These are phyloP conservation scores for Xylaria sp. DNA, from an alignment of 2,329 filamentous ascomycete species.

Conservation along the genomic window DNA sequence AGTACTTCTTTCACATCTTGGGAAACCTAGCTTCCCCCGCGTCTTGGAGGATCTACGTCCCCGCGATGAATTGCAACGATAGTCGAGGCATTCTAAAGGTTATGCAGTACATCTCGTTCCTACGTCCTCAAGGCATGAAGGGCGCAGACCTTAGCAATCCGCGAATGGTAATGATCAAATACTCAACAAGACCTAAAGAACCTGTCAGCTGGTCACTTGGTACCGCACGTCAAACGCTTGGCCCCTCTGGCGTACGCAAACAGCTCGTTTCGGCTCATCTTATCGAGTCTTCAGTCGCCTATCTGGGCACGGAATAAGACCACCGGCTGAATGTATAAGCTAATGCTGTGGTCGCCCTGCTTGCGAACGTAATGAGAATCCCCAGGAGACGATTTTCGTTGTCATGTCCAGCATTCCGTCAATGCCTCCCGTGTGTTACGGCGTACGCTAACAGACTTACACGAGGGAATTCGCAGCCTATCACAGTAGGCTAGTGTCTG, in stretches of 20 bases:
- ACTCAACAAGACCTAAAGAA: not conserved
- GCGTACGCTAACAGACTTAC: not conserved
- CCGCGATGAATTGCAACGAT: conserved; percentile 26
- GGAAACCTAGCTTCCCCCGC: conserved; percentile 12
- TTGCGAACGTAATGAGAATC: not conserved
- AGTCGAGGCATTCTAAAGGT: conserved; percentile 16
- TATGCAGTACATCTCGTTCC: conserved; percentile 23
- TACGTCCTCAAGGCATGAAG: conserved; percentile 20
- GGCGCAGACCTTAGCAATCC: conserved; percentile 7
- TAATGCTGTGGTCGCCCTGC: conserved; percentile 7
- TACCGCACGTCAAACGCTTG: not conserved
- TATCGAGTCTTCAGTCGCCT: conserved; percentile 6
- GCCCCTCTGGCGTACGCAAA: conserved; percentile 5
- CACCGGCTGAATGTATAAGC: conserved; percentile 3
- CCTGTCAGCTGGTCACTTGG: conserved; percentile 22
- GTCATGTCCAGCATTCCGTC: not conserved
- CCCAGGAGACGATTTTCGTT: not conserved
- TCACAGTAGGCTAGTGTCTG: not conserved
- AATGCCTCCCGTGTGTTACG: conserved; percentile 15
- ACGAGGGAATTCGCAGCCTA: not conserved
- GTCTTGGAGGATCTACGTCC: conserved; percentile 25
- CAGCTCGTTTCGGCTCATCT: not conserved
- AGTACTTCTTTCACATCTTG: conserved; percentile 11
- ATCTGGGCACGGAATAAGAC: conserved; percentile 8
- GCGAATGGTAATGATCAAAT: not conserved